Evolutionary conservation across 345 rosid species (phyloP).

Genomic region (Populus ilicifolia): DNA sequence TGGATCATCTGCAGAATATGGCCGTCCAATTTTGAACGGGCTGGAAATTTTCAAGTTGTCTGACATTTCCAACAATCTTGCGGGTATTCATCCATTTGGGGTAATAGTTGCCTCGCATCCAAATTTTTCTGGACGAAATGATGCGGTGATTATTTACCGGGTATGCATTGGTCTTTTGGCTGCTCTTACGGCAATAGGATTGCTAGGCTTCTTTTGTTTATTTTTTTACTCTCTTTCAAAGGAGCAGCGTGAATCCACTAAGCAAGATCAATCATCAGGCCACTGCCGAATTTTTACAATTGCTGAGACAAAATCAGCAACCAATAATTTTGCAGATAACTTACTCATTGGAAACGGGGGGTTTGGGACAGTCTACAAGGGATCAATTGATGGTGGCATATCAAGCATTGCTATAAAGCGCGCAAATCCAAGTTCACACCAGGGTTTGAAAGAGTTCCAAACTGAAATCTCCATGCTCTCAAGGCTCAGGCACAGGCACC

Average conservation of each 20-base stretch:
- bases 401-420: conserved; percentile 7
- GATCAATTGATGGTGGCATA: background rate
- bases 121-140: background rate
- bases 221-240: background rate
- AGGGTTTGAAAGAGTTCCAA: background rate
- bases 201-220: background rate
- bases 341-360: conserved; percentile 7
- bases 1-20: background rate
- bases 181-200: accelerated
- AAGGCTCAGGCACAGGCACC: conserved; percentile 3
- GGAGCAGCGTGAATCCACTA: background rate
- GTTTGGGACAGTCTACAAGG: conserved; percentile 16
- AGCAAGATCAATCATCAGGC: background rate
- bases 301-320: conserved; percentile 11
- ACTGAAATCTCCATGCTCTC: conserved; percentile 11
- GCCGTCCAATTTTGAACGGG: conserved; percentile 6
- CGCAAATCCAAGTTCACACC: background rate
- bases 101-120: background rate
- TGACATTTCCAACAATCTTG: conserved; percentile 7
- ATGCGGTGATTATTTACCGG: background rate
- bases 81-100: conserved; percentile 2
- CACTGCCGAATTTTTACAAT: background rate
- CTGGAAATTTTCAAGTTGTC: conserved; percentile 15
- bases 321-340: conserved; percentile 1
- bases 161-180: accelerated